These are phyloP conservation scores for Thalassiosira profunda DNA, from an alignment of 108 stramenopile species.

Conservation along the genomic window DNA sequence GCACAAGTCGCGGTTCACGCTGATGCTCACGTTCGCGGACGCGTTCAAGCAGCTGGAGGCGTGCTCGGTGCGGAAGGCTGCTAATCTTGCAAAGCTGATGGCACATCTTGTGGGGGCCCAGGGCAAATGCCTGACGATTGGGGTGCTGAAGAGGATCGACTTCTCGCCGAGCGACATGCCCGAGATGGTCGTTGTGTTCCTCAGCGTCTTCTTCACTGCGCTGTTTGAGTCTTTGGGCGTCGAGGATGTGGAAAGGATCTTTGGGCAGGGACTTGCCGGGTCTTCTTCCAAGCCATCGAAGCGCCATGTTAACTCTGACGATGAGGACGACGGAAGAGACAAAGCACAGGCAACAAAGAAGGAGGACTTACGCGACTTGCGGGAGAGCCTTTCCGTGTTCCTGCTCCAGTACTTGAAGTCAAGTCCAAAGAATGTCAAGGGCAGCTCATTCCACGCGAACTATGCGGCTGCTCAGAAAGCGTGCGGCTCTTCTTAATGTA, in stretches of 20 bases:
- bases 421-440: slow-evolving; percentile 87
- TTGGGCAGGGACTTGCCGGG: slow-evolving; percentile 38
- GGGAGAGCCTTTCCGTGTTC: slow-evolving; percentile 79
- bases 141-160: slow-evolving; percentile 85
- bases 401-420: slow-evolving; percentile 81
- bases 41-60: slow-evolving; percentile 91
- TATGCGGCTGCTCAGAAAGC: slow-evolving; percentile 76
- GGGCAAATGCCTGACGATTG: slow-evolving; percentile 60
- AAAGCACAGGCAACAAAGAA: slow-evolving; percentile 31
- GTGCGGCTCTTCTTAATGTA: too few relatives aligned
- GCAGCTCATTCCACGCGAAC: slow-evolving; percentile 72
- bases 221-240: slow-evolving; percentile 73
- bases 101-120: slow-evolving; percentile 82
- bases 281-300: not conserved
- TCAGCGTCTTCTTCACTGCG: slow-evolving; percentile 72
- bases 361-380: slow-evolving; percentile 52
- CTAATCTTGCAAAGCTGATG: slow-evolving; percentile 91
- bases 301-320: slow-evolving; percentile 33
- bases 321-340: slow-evolving; percentile 26
- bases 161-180: slow-evolving; percentile 76
- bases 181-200: slow-evolving; percentile 74
- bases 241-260: slow-evolving; percentile 49
- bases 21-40: slow-evolving; percentile 97
- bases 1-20: slow-evolving; percentile 88
- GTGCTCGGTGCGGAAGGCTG: slow-evolving; percentile 74